Evolutionary conservation across 2,329 filamentous ascomycete species (phyloP).

Genomic region (Epichloe sibirici): DNA sequence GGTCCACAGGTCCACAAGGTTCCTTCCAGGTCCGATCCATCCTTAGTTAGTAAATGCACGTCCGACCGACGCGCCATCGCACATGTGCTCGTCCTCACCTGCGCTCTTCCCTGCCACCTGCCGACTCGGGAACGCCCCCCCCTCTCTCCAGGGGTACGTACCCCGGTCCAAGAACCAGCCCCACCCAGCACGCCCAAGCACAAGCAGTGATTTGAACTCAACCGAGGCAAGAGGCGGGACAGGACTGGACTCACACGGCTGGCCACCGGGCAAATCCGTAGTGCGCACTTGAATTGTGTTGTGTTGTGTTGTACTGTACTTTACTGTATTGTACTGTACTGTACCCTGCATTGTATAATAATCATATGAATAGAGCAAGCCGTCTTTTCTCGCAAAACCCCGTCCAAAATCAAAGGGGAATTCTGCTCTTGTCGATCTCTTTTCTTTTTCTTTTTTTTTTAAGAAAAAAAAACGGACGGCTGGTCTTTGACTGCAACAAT

Average conservation of each 20-base stretch:
- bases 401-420: too few species aligned
- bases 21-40: neutral
- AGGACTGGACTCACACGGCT: neutral
- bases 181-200: neutral
- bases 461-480: too few species aligned
- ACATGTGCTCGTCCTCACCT: neutral
- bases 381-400: neutral
- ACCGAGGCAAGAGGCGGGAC: neutral
- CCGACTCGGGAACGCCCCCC: too few species aligned
- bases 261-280: neutral
- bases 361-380: neutral
- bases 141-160: too few species aligned
- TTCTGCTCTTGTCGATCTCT: too few species aligned
- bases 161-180: neutral
- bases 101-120: neutral
- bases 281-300: neutral
- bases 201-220: neutral
- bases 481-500: too few species aligned
- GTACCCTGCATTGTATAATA: neutral
- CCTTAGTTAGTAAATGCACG: neutral
- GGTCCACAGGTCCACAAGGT: neutral
- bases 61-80: neutral
- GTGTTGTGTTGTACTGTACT: too few species aligned
- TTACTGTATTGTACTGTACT: too few species aligned
- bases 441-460: neutral